These are phyloP conservation scores for Terana coerulea DNA, from an alignment of 768 basidiomycete species.

Conservation along the genomic window DNA sequence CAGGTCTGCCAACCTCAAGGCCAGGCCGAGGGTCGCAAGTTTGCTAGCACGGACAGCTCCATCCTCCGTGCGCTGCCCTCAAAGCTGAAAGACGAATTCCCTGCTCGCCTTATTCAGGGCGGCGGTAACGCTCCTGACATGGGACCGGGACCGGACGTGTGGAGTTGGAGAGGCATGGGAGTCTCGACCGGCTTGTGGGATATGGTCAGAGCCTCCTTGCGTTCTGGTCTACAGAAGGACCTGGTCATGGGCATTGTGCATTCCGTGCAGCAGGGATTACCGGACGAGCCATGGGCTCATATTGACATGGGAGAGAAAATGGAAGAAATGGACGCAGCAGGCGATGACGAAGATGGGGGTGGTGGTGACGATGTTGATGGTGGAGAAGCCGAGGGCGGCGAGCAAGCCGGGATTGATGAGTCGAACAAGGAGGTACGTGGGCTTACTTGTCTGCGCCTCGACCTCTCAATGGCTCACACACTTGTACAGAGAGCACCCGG, in stretches of 20 bases:
- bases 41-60: constrained; percentile 67
- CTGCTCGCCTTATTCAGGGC: constrained; percentile 55
- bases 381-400: constrained; percentile 29
- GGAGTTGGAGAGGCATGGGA: constrained; percentile 77
- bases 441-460: constrained; percentile 2
- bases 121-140: constrained; percentile 42
- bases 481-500: constrained; percentile 38
- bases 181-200: constrained; percentile 73
- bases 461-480: constrained; percentile 11
- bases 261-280: constrained; percentile 53
- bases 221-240: constrained; percentile 57
- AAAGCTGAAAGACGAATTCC: constrained; percentile 71
- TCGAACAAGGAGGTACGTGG: constrained; percentile 28
- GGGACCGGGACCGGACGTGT: constrained; percentile 55
- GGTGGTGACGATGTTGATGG: background rate
- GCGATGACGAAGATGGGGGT: constrained; percentile 1
- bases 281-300: constrained; percentile 25
- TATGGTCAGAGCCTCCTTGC: constrained; percentile 58
- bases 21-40: constrained; percentile 55
- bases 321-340: background rate
- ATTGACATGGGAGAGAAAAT: background rate
- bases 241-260: constrained; percentile 55
- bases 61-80: constrained; percentile 68
- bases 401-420: constrained; percentile 21
- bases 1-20: constrained; percentile 38